Conservation (phyloP, 495 filamentous ascomycete genomes). For the Lophiotrema nucula region DNA sequence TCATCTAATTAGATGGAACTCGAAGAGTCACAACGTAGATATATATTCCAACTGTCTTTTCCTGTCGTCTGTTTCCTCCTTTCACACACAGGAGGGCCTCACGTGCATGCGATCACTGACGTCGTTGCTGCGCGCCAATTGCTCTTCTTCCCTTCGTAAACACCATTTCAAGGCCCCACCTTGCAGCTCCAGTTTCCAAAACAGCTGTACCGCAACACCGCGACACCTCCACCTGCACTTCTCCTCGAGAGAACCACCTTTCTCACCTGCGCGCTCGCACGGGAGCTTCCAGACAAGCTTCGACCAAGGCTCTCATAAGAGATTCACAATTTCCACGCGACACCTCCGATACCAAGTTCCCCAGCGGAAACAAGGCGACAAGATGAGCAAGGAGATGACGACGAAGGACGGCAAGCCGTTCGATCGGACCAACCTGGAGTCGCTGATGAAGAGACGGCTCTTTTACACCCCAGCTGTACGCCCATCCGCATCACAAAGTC, state of each 20-base stretch:
- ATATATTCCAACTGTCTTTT: conserved; percentile 18
- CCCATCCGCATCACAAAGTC: neutral
- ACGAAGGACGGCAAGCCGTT: conserved; percentile 88
- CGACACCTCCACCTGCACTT: neutral
- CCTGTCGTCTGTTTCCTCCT: neutral
- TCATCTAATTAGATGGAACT: neutral
- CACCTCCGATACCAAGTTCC: conserved; percentile 16
- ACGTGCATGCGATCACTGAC: conserved; percentile 28
- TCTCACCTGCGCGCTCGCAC: too few relatives aligned
- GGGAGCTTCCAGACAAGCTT: too few relatives aligned
- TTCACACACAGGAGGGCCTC: conserved; percentile 9
- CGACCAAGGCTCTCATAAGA: too few relatives aligned
- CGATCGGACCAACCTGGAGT: conserved; percentile 76
- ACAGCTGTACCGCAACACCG: conserved; percentile 25
- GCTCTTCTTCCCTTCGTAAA: conserved; percentile 16
- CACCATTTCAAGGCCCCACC: conserved; percentile 25
- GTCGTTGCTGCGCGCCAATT: conserved; percentile 28
- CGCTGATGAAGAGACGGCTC: conserved; percentile 71
- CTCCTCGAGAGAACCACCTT: too few relatives aligned
- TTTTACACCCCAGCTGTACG: conserved; percentile 82
- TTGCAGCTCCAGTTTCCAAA: conserved; percentile 12
- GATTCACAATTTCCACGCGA: neutral
- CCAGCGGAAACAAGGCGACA: conserved; percentile 23
- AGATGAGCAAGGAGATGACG: conserved; percentile 46
- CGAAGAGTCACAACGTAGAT: conserved; percentile 10